These are phyloP conservation scores for Catharanthus roseus DNA, from an alignment of 257 asterid genomes.

Conservation along the genomic window DNA sequence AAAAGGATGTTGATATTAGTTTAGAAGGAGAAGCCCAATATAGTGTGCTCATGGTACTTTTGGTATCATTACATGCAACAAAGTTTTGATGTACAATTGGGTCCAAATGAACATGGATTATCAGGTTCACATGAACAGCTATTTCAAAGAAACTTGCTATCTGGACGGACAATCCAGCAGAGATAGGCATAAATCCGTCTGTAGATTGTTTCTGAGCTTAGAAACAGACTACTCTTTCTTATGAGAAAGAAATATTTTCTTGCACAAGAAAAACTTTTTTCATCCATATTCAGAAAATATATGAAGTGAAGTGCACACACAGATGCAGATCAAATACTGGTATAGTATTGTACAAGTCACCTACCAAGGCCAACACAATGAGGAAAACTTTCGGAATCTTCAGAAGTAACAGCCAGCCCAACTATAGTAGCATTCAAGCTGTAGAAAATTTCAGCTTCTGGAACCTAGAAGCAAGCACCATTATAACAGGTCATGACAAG, in stretches of 20 bases:
- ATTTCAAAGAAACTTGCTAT: background rate
- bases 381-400: conserved; percentile 45
- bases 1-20: background rate
- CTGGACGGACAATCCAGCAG: background rate
- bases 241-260: no score
- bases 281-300: background rate
- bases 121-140: background rate
- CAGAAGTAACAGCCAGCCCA: conserved; percentile 70
- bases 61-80: background rate
- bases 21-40: no score
- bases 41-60: background rate
- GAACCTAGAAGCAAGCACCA: conserved; percentile 48
- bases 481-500: conserved; percentile 3
- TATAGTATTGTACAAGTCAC: conserved; percentile 20
- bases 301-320: background rate
- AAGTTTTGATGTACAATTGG: background rate
- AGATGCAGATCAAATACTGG: background rate
- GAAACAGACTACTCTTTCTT: background rate
- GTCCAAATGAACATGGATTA: background rate
- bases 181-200: background rate
- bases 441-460: conserved; percentile 57
- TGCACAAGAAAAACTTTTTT: background rate
- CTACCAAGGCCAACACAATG: conserved; percentile 89
- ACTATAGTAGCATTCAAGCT: conserved; percentile 87
- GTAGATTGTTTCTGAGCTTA: background rate